Base-by-base conservation (phyloP, 1,284 basidiomycete species). In the Apiotrichum akiyoshidainum region DNA sequence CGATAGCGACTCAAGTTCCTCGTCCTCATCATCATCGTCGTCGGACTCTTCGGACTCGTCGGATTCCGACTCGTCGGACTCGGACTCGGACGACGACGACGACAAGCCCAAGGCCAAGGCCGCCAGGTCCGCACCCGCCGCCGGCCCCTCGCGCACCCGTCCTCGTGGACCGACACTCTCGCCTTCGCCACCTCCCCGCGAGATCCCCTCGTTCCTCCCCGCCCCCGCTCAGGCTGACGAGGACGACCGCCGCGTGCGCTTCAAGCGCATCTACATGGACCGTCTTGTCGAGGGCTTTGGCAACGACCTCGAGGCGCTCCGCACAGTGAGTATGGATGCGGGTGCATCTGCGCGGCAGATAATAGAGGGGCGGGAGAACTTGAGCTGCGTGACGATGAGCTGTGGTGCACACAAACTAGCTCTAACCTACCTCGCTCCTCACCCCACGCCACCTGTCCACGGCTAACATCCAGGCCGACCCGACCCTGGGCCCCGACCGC, bases 181-280 rank as follows among this genome's bases (percentile, higher is more conserved):
- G 17, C 64, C 64, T 1, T 57, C 61, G 12, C 64, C 64, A 16
- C 61, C 61, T 19, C 64, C 64, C n/a, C 53, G 59, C 16, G 58
- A 53, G n/a, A 57, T 65, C 26, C 64, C 64, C 2, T 57, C 57
- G 0, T 65, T 65, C 61, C 57, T 65, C 8, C 52, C 60, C 12
- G 41, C 58, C 22, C 22, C 51, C 12, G 56, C 58, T 16, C 45
- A 9, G 16, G 69, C 65, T 46, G 26, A 31, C 26, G 70, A 72
- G 55, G 71, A 73, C 19, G 66, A 70, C 21, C 63, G 73, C 35
- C 58, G 71, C 42, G 63, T 65, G 22, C 61, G 65, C 50, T 78
- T 78, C 54, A 70, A 69, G 56, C 65, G 68, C 48, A 70, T 78
- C 45, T 78, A 76, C 60, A 77, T 78, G 75, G 75, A 75, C 64